Conservation (phyloP, 164 flowering plant species). For the Vitis rupestris region DNA sequence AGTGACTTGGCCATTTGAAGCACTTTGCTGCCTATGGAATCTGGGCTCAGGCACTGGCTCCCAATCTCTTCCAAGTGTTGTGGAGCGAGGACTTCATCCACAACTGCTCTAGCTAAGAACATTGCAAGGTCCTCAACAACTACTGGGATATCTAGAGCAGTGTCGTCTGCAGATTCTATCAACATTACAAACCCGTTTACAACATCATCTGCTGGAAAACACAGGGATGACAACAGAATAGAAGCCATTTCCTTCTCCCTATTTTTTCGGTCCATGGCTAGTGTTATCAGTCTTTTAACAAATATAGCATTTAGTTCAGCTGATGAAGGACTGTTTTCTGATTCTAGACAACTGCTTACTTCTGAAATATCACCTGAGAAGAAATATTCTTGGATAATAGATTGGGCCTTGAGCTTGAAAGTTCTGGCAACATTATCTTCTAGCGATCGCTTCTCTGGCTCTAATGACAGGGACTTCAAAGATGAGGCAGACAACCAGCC, state of each 20-base stretch:
- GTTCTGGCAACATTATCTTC: constrained; percentile 36
- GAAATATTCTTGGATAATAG: constrained; percentile 74
- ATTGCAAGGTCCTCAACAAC: constrained; percentile 74
- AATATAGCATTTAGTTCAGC: constrained; percentile 62
- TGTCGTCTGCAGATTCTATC: constrained; percentile 80
- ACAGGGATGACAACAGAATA: constrained; percentile 57
- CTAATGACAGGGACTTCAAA: constrained; percentile 43
- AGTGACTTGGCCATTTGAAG: constrained; percentile 61
- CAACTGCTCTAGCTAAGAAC: constrained; percentile 80
- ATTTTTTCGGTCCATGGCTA: constrained; percentile 87
- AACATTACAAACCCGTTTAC: constrained; percentile 63
- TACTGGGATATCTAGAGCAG: constrained; percentile 64
- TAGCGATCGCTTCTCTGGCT: constrained; percentile 24
- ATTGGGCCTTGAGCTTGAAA: constrained; percentile 55
- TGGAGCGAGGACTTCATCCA: constrained; percentile 83
- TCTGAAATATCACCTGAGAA: constrained; percentile 64
- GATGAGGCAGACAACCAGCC: constrained; percentile 83
- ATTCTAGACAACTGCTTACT: constrained; percentile 48
- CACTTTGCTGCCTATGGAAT: constrained; percentile 52
- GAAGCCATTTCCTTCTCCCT: constrained; percentile 94
- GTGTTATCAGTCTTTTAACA: constrained; percentile 65
- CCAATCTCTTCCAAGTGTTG: constrained; percentile 69
- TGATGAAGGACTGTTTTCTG: constrained; percentile 30
- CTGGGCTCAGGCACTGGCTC: constrained; percentile 29
- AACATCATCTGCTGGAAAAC: constrained; percentile 64